Evolutionary conservation across 2,329 filamentous ascomycete species (phyloP).

Genomic region (Ascochyta fabae): DNA sequence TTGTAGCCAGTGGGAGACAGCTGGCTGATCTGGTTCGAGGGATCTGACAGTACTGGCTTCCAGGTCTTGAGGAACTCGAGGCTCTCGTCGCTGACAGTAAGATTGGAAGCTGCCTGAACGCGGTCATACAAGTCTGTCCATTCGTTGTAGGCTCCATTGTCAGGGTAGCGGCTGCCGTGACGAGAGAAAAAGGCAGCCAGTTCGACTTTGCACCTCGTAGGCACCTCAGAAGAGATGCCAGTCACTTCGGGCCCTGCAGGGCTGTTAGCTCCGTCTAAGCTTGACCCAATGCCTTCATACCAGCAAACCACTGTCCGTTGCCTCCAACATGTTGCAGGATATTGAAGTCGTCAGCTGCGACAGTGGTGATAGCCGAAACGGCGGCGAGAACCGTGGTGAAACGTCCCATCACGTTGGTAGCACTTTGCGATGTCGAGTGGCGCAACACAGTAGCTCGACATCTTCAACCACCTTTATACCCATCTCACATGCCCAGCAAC

Average conservation of each 20-base stretch:
- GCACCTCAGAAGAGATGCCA: conserved; percentile 61
- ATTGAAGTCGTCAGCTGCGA: conserved; percentile 37
- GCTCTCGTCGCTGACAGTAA: conserved; percentile 58
- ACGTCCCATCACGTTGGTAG: conserved; percentile 21
- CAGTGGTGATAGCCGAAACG: conserved; percentile 18
- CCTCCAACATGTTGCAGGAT: conserved; percentile 48
- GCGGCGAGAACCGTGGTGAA: conserved; percentile 26
- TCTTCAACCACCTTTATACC: not conserved
- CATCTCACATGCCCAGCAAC: conserved; percentile 2
- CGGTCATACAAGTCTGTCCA: conserved; percentile 57
- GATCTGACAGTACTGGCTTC: conserved; percentile 64
- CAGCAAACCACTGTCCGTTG: conserved; percentile 50
- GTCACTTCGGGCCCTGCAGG: conserved; percentile 62
- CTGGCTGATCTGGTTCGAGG: conserved; percentile 63
- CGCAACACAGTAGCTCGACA: not conserved
- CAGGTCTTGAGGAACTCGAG: conserved; percentile 66
- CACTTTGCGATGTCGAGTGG: not conserved
- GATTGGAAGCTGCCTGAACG: conserved; percentile 59
- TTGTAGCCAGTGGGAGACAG: conserved; percentile 68
- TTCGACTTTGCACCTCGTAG: conserved; percentile 64
- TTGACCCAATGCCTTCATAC: conserved; percentile 12
- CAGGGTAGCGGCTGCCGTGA: conserved; percentile 69
- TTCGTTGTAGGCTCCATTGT: conserved; percentile 63
- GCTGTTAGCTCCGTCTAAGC: not conserved
- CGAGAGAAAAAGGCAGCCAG: conserved; percentile 66